Evolutionary conservation across 805 yeast genomes (phyloP).

Genomic region (Candida golubevii): DNA sequence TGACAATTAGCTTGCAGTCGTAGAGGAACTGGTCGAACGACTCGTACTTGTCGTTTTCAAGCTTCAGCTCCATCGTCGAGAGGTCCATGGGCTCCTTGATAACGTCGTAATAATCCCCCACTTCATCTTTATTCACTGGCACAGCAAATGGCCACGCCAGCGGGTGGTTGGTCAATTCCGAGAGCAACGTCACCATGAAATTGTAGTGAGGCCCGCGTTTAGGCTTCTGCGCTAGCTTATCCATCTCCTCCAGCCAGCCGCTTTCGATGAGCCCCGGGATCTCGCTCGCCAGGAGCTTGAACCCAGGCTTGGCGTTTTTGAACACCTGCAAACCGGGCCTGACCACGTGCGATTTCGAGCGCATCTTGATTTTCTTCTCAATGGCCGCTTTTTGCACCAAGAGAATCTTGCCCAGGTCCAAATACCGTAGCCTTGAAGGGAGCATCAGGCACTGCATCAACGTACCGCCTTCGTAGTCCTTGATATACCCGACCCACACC

Average conservation of each 20-base stretch:
- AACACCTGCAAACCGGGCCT: slow-evolving; percentile 79
- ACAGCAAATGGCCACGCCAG: slow-evolving; percentile 97
- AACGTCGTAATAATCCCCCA: slow-evolving; percentile 92
- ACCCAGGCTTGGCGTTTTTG: slow-evolving; percentile 53
- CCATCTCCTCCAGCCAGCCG: slow-evolving; percentile 99
- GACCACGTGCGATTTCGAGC: slow-evolving; percentile 75
- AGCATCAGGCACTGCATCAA: slow-evolving; percentile 96
- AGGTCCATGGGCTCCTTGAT: slow-evolving; percentile 98
- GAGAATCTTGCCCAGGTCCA: slow-evolving; percentile 83
- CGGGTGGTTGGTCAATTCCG: slow-evolving; percentile 90
- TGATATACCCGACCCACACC: slow-evolving; percentile 97
- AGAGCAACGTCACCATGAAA: slow-evolving; percentile 80
- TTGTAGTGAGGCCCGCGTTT: slow-evolving; percentile 93
- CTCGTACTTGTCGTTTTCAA: slow-evolving; percentile 88
- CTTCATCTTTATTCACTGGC: slow-evolving; percentile 91
- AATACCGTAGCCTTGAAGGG: slow-evolving; percentile 73
- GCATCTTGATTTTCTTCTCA: slow-evolving; percentile 71
- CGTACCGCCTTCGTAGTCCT: slow-evolving; percentile 98
- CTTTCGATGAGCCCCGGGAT: slow-evolving; percentile 91
- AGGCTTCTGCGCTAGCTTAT: slow-evolving; percentile 90
- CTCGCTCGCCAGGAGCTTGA: slow-evolving; percentile 35
- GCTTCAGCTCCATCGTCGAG: slow-evolving; percentile 88
- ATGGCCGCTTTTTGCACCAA: slow-evolving; percentile 90
- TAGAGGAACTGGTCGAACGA: slow-evolving; percentile 87
- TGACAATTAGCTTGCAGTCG: slow-evolving; percentile 81